Evolutionary conservation across 192 early-diverging fungal genomes (phyloP).

Genomic region (Spizellomyces punctatus): DNA sequence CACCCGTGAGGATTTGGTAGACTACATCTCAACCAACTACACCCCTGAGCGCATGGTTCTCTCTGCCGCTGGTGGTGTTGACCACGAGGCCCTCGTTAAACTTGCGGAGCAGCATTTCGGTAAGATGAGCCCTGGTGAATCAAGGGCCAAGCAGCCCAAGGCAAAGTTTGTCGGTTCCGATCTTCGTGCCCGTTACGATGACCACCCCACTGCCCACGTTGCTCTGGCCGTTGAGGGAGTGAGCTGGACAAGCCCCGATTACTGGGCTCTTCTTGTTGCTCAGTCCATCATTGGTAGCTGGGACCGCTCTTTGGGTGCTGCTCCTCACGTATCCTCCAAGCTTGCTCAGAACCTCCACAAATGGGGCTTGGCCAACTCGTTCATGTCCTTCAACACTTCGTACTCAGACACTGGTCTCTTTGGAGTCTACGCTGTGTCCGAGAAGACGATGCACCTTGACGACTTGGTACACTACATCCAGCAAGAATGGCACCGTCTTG

Average conservation of each 20-base stretch:
- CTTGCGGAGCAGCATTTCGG: constrained; percentile 95
- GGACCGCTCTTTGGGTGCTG: constrained; percentile 92
- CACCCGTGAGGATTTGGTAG: constrained; percentile 78
- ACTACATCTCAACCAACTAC: constrained; percentile 95
- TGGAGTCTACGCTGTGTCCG: constrained; percentile 91
- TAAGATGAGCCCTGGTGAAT: constrained; percentile 57
- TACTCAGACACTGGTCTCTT: constrained; percentile 98
- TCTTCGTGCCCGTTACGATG: constrained; percentile 84
- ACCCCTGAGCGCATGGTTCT: constrained; percentile 97
- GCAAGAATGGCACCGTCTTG: constrained; percentile 92
- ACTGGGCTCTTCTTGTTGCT: constrained; percentile 93
- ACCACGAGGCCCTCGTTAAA: constrained; percentile 90
- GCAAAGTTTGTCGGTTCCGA: constrained; percentile 91
- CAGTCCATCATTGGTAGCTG: constrained; percentile 96
- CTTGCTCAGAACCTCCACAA: constrained; percentile 83
- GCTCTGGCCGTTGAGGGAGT: constrained; percentile 97
- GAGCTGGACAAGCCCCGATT: constrained; percentile 93
- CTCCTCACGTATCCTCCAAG: constrained; percentile 82
- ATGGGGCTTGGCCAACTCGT: constrained; percentile 89
- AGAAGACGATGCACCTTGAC: constrained; percentile 80
- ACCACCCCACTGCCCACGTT: constrained; percentile 90
- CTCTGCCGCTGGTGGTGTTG: constrained; percentile 85
- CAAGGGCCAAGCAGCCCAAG: constrained; percentile 44
- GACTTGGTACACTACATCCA: constrained; percentile 86
- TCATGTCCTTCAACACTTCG: constrained; percentile 99